Conservation (phyloP, 345 rosid genomes). For the Nasturtium officinale region DNA sequence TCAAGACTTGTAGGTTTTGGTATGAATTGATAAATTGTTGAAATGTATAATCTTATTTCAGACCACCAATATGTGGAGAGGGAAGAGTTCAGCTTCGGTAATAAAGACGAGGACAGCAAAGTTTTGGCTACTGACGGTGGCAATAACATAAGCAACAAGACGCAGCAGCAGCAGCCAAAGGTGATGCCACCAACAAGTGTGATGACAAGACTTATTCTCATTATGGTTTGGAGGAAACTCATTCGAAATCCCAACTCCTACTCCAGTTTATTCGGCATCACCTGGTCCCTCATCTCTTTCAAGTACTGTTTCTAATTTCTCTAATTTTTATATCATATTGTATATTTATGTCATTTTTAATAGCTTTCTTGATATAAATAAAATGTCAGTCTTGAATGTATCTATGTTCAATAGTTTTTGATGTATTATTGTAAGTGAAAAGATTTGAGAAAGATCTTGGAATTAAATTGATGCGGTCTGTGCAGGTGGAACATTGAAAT, state of each 20-base stretch:
- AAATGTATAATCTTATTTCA: conserved; percentile 42
- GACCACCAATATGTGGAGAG: conserved; percentile 65
- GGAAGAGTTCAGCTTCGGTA: conserved; percentile 80
- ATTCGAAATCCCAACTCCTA: conserved; percentile 98
- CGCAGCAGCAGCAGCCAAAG: conserved; percentile 41
- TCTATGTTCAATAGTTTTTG: background rate
- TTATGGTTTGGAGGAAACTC: conserved; percentile 99
- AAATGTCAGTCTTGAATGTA: conserved; percentile 14
- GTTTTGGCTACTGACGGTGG: conserved; percentile 56
- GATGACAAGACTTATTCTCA: conserved; percentile 95
- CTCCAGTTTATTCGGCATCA: conserved; percentile 92
- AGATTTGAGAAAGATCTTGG: conserved; percentile 37
- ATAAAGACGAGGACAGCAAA: conserved; percentile 51
- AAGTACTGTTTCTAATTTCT: conserved; percentile 48
- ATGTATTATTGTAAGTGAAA: background rate
- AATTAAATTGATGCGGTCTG: conserved; percentile 42
- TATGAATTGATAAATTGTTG: background rate
- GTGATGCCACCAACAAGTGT: conserved; percentile 96
- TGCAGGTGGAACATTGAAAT: conserved; percentile 89
- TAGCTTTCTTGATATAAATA: conserved; percentile 7
- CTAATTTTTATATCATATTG: background rate
- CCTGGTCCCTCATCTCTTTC: conserved; percentile 90
- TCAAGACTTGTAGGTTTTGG: background rate
- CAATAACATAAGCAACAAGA: conserved; percentile 46
- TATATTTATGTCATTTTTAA: background rate